Evolutionary conservation across 2,329 filamentous ascomycete genomes (phyloP), one percentile per base, ranked within the genome.

Genomic region (Metarhizium guizhouense): DNA sequence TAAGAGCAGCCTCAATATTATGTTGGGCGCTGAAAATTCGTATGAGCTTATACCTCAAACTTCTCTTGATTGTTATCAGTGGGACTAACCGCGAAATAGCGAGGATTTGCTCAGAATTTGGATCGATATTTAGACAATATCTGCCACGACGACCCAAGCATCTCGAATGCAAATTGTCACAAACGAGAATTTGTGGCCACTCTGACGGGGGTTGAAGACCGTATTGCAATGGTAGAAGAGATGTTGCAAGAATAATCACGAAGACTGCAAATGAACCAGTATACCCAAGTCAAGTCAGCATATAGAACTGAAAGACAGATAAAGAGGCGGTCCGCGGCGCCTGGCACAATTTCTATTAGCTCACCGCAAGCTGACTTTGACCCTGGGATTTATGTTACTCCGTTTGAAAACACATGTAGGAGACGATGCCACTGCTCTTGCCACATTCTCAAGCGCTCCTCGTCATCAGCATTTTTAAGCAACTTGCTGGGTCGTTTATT

Each of bases 21-120:
- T 66, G 52, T 62, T 65, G 16, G 66, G 65, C 2, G 63, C 65
- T 1, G 64, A 62, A 16, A 64, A 65, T 54, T 68, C 62, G 63
- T 25, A 63, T 49, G 63, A 4, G 25, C 25, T 51, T 30, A 1
- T 25, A 25, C 29, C 18, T 36, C 34, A 5, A 38, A 38, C 3
- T 25, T 10, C 11, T 45, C 29, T 54, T 11, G 5, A 18, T 13
- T 13, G 6, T 51, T 10, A 10, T 7, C 20, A 25, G 25, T 20
- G 5, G 14, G 10, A 45, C 51, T 52, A 45, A 52, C 38, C n/a
- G 20, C 32, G 5, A 6, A 36, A 7, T 30, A 48, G 52, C 25
- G 42, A 54, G 29, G 52, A 48, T 16, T 48, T 54, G 52, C 43
- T 48, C 45, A 54, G 43, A 40, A 48, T 54, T 48, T 20, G 52